Base-by-base conservation (phyloP, 169 alveolate genomes). In the Theileria luwenshuni region DNA sequence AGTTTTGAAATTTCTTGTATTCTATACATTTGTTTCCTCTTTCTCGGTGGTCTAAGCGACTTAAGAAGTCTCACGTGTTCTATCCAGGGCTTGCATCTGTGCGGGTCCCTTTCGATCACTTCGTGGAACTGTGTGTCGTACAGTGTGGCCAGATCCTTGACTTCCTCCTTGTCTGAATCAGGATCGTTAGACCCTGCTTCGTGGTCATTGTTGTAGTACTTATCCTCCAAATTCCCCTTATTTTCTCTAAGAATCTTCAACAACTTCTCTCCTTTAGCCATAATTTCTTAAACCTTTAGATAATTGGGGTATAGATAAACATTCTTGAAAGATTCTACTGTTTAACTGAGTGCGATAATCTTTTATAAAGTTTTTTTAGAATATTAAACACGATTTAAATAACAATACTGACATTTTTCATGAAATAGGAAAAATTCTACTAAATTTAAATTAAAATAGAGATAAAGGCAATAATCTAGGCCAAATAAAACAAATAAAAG, bases 71-170 rank as follows among this genome's bases (percentile, higher is more conserved):
- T 58, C 41, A 74, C 68, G 41, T 81, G 84, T 15, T 81, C 85
- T 30, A 81, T 73, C 89, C 89, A 81, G 19, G 84, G 84, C 12
- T 69, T 81, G 56, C 80, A 74, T 7, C 17, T 17, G 48, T 81
- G 23, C 17, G 85, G 84, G 49, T 81, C 38, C 49, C 89, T 54
- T 15, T 42, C 84, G 3, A 81, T 74, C 32, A 69, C 89, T n/a
- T 81, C 85, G 61, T 81, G 84, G 76, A 73, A 81, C 52, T 73
- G 28, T 12, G 63, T 51, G 28, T 74, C 84, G 65, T 73, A 81
- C 56, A 81, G 30, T n/a, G 72, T 69, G 30, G 84, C 83, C 59
- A 81, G 25, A 23, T 81, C 77, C 67, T 70, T 75, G 17, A 43
- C 27, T n/a, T 61, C 56, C 1, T 38, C 56, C 35, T 6, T 15